Conservation (phyloP, 2,329 filamentous ascomycete genomes). For the Colletotrichum spinosum region DNA sequence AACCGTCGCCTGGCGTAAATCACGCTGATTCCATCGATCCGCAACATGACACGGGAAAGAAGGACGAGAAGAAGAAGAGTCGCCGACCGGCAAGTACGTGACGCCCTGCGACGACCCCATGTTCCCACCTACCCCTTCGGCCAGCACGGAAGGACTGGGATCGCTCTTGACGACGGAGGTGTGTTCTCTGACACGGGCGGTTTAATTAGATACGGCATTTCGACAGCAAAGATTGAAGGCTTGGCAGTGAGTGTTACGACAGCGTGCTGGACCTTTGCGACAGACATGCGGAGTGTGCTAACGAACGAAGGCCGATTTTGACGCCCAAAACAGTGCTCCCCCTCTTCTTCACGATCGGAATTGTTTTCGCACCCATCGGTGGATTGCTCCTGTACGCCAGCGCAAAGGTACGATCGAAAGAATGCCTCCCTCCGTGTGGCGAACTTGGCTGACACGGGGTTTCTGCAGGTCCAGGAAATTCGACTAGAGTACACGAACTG, state of each 20-base stretch:
- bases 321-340: conserved; percentile 94
- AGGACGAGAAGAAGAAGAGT: conserved; percentile 86
- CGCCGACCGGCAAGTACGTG: conserved; percentile 87
- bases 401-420: conserved; percentile 68
- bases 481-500: conserved; percentile 92
- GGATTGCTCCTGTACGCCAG: conserved; percentile 89
- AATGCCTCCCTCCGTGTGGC: background rate
- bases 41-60: conserved; percentile 63
- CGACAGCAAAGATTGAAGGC: conserved; percentile 96
- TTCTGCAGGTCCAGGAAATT: conserved; percentile 84
- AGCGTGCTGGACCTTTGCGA: conserved; percentile 19
- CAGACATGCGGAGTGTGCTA: conserved; percentile 16
- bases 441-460: conserved; percentile 10
- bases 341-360: conserved; percentile 89
- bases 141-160: conserved; percentile 25
- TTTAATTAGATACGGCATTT: conserved; percentile 85
- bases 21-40: conserved; percentile 66
- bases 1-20: conserved; percentile 57
- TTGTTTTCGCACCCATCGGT: conserved; percentile 94
- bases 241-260: conserved; percentile 84
- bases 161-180: background rate
- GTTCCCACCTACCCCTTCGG: conserved; percentile 2
- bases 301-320: conserved; percentile 80
- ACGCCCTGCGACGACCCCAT: conserved; percentile 42
- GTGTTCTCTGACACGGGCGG: conserved; percentile 15